Evolutionary conservation across 495 filamentous ascomycete genomes (phyloP).

Genomic region (Tuber borchii): DNA sequence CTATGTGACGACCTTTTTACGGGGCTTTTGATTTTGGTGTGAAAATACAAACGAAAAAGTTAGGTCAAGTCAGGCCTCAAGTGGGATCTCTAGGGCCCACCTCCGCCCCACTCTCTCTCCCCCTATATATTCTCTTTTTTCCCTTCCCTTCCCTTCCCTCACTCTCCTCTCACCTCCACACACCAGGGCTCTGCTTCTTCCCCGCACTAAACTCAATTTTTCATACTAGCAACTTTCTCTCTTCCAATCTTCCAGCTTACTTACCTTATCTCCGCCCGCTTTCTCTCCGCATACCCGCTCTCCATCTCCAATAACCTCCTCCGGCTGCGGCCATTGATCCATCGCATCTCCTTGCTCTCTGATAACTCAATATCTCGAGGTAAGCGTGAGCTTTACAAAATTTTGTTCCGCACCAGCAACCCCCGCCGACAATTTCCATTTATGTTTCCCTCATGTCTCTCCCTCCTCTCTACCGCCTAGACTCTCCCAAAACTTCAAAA

Average conservation of each 20-base stretch:
- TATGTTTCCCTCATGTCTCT: background rate
- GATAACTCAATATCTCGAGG: background rate
- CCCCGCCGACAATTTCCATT: background rate
- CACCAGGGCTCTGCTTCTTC: background rate
- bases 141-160: background rate
- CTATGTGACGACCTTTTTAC: background rate
- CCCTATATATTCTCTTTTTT: background rate
- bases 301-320: background rate
- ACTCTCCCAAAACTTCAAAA: background rate
- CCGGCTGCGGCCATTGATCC: background rate
- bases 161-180: background rate
- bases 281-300: background rate
- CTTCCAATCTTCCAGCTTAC: background rate
- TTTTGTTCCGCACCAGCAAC: background rate
- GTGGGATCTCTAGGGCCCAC: background rate
- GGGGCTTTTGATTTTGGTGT: background rate
- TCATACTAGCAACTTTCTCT: background rate
- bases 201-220: background rate
- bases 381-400: background rate
- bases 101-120: background rate
- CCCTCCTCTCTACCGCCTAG: background rate
- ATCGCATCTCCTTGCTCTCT: background rate
- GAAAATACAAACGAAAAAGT: background rate
- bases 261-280: no score
- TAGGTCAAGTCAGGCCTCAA: background rate